A percentile compares a stretch with the other conserved stretches of the same genome.
These are phyloP conservation scores for Nothopassalora personata DNA, from an alignment of 2,329 filamentous ascomycete species.

Conservation along the genomic window DNA sequence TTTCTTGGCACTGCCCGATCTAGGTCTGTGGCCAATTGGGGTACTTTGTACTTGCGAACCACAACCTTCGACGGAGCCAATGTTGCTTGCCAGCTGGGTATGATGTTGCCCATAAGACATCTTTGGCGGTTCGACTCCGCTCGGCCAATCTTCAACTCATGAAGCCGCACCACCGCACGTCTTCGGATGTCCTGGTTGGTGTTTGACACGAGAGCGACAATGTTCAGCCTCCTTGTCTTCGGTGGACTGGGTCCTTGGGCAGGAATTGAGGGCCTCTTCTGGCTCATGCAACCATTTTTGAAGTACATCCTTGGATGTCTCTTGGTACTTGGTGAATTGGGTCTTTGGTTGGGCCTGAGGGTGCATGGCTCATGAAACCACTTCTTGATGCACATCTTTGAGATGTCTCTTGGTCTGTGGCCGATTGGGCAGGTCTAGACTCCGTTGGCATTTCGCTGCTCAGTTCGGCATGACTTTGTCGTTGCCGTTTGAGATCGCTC, in stretches of 20 bases:
- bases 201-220: background rate
- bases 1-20: background rate
- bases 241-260: background rate
- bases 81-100: background rate
- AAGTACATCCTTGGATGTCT: background rate
- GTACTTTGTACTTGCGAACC: background rate
- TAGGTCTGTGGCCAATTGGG: background rate
- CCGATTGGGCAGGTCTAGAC: background rate
- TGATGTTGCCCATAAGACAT: background rate
- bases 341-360: background rate
- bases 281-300: background rate
- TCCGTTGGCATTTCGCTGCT: background rate
- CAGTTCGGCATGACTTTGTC: background rate
- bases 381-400: slow-evolving; percentile 1
- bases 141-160: background rate
- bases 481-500: background rate
- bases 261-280: background rate
- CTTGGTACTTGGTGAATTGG: background rate
- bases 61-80: background rate
- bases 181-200: background rate
- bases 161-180: background rate
- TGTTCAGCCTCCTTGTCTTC: background rate
- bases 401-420: slow-evolving; percentile 4
- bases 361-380: slow-evolving; percentile 1
- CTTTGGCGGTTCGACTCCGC: background rate